phyloP scores from a whole-genome alignment of 345 rosid species.

The Clausena lansium region DNA sequence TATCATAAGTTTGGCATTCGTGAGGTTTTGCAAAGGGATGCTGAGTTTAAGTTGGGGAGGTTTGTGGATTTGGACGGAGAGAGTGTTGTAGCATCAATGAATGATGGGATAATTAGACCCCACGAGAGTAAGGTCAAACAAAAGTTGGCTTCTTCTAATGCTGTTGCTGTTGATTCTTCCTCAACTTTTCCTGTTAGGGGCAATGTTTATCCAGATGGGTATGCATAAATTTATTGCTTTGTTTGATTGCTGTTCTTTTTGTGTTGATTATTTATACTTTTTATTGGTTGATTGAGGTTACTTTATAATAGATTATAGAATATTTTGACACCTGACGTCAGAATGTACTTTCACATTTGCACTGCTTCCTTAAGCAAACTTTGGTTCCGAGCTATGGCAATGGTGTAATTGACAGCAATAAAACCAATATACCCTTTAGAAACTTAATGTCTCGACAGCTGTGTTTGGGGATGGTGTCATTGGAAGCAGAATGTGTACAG shows the following conservation, averaged over 20 bases:
- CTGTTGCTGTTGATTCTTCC: constrained; percentile 46
- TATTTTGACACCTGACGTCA: neutral
- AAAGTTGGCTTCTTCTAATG: constrained; percentile 31
- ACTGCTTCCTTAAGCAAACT: neutral
- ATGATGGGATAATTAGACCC: constrained; percentile 28
- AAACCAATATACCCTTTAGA: neutral
- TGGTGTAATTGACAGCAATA: neutral
- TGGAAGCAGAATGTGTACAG: neutral
- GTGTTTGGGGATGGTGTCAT: neutral
- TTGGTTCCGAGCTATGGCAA: neutral
- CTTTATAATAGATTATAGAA: neutral
- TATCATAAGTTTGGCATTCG: constrained; percentile 53
- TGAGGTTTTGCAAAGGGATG: constrained; percentile 34
- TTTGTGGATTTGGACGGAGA: constrained; percentile 37
- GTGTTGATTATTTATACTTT: neutral
- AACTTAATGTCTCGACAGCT: neutral
- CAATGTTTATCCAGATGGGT: constrained; percentile 89
- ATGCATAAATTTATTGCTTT: constrained; percentile 23
- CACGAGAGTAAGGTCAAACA: constrained; percentile 21
- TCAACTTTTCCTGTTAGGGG: constrained; percentile 70
- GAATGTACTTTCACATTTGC: neutral
- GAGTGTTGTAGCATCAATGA: constrained; percentile 28
- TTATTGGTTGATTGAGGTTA: neutral
- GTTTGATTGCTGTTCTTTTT: constrained; percentile 1
- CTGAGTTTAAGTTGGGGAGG: constrained; percentile 47